phyloP scores from a whole-genome alignment of 192 early-diverging fungal species.

The Piromyces sp. region DNA sequence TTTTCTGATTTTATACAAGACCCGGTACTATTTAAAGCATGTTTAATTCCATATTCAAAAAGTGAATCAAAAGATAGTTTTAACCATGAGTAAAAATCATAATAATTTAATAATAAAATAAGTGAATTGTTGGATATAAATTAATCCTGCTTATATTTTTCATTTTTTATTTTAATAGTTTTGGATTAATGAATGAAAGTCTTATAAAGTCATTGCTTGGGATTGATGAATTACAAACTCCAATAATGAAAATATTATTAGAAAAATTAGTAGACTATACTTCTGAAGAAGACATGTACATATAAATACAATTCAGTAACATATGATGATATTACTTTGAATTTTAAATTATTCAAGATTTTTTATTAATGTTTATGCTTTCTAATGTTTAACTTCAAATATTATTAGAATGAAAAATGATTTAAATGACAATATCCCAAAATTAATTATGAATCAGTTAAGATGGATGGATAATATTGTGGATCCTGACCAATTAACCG shows the following conservation, averaged over 20 bases:
- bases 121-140: too few species aligned
- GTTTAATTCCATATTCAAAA: not conserved
- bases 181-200: not conserved
- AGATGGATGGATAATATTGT: constrained; percentile 59
- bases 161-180: not conserved
- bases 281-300: not conserved
- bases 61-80: not conserved
- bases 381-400: too few species aligned
- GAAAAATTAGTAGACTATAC: not conserved
- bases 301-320: not conserved
- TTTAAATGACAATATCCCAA: constrained; percentile 13
- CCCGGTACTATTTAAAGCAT: not conserved
- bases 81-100: not conserved
- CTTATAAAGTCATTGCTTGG: not conserved
- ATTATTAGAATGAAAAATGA: not conserved
- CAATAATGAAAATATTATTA: not conserved
- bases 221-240: not conserved
- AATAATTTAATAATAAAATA: too few species aligned
- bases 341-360: too few species aligned
- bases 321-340: too few species aligned
- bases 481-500: constrained; percentile 32
- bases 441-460: constrained; percentile 50
- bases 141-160: too few species aligned
- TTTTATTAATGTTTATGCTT: too few species aligned
- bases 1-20: not conserved